These are phyloP conservation scores for Biscogniauxia sp. DNA, from an alignment of 2,329 filamentous ascomycete species.

Conservation along the genomic window DNA sequence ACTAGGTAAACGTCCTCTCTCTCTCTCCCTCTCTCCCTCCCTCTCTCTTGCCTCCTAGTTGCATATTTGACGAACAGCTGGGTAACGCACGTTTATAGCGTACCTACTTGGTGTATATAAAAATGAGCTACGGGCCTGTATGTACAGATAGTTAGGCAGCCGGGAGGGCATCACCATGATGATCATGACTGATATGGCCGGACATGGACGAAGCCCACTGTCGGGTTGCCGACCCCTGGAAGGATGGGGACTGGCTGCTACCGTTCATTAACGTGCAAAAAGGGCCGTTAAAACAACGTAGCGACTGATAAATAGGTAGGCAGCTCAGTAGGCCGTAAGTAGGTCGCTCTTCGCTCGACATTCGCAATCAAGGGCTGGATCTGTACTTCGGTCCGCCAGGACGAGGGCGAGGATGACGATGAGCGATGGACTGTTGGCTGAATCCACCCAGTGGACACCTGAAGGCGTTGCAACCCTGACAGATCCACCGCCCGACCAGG, in stretches of 20 bases:
- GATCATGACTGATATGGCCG: too few relatives aligned
- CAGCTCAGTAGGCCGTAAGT: not conserved
- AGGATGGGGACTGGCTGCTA: not conserved
- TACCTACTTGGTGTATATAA: not conserved
- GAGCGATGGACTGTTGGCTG: slow-evolving; percentile 23
- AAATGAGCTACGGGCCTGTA: not conserved
- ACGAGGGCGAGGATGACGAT: slow-evolving; percentile 23
- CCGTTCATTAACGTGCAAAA: not conserved
- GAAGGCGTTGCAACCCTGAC: slow-evolving; percentile 26
- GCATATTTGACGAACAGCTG: slow-evolving; percentile 23
- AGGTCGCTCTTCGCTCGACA: not conserved
- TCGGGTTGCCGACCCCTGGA: too few relatives aligned
- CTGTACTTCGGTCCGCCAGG: slow-evolving; percentile 26
- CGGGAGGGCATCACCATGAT: too few relatives aligned
- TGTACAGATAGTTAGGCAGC: too few relatives aligned
- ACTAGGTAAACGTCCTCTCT: slow-evolving; percentile 20
- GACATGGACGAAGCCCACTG: too few relatives aligned
- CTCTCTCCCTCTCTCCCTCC: too few relatives aligned
- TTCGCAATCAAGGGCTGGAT: slow-evolving; percentile 7
- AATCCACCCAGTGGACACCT: slow-evolving; percentile 26
- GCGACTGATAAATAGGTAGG: not conserved
- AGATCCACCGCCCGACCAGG: slow-evolving; percentile 20
- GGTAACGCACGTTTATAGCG: slow-evolving; percentile 1
- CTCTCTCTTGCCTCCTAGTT: slow-evolving; percentile 16
- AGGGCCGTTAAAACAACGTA: not conserved